A percentile compares a stretch with the other conserved stretches of the same genome.
These are phyloP conservation scores for Cercospora janseana DNA, from an alignment of 2,329 filamentous ascomycete species.

Conservation along the genomic window DNA sequence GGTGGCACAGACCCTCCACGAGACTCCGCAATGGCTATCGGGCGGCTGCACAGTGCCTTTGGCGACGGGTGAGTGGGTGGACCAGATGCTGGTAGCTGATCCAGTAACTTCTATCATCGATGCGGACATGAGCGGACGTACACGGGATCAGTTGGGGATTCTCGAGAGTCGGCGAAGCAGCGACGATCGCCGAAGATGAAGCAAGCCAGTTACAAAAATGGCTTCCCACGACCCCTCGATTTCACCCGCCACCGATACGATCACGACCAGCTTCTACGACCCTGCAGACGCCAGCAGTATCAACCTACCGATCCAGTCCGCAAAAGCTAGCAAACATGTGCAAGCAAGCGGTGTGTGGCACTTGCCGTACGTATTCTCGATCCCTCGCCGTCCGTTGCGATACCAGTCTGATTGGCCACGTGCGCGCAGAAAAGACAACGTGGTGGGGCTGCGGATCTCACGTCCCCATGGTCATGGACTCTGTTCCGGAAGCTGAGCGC, in stretches of 20 bases:
- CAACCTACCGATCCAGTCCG: neutral
- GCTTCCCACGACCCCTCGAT: neutral
- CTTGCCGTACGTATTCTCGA: constrained; percentile 44
- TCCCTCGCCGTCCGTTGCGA: too few relatives aligned
- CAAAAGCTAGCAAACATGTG: constrained; percentile 53
- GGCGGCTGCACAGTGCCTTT: too few relatives aligned
- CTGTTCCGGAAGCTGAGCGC: constrained; percentile 57
- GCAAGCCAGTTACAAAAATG: neutral
- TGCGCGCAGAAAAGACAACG: constrained; percentile 33
- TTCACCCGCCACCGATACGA: neutral
- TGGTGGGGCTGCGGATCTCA: constrained; percentile 39
- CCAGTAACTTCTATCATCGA: too few relatives aligned
- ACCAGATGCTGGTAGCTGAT: too few relatives aligned
- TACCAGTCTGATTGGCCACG: neutral
- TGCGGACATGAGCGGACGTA: too few relatives aligned
- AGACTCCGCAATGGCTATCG: too few relatives aligned
- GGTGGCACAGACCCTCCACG: too few relatives aligned
- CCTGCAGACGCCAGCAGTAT: neutral
- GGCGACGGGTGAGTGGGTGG: too few relatives aligned
- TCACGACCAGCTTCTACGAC: neutral
- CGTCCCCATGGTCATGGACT: constrained; percentile 53
- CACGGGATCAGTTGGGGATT: too few relatives aligned
- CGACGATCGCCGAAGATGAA: constrained; percentile 3
- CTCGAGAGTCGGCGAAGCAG: constrained; percentile 2
- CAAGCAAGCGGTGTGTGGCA: constrained; percentile 60